Percentiles rank a stretch among this genome's conserved stretches.
Conservation (phyloP, 2,329 filamentous ascomycete species). For the Ophidiomyces ophidiicola region DNA sequence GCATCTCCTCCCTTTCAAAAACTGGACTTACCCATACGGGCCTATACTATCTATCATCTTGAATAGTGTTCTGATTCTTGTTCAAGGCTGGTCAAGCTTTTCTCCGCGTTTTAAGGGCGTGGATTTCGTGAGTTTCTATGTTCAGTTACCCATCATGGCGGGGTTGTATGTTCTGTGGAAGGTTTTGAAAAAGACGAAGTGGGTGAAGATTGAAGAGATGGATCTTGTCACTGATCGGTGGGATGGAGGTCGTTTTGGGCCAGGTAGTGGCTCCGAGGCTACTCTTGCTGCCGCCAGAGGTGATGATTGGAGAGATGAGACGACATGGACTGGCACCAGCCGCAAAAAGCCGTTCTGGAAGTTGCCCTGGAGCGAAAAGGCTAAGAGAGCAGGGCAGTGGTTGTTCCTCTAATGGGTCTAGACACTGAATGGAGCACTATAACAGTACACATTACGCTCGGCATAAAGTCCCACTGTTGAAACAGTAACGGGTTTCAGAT, state of each 20-base stretch:
- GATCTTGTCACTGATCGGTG: conserved; percentile 41
- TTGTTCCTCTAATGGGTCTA: conserved; percentile 25
- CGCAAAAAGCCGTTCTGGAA: conserved; percentile 16
- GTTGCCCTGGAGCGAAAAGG: conserved; percentile 16
- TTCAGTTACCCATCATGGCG: conserved; percentile 50
- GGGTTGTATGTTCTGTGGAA: conserved; percentile 47
- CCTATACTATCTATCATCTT: conserved; percentile 46
- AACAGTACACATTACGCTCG: too few relatives aligned
- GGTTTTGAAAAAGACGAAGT: conserved; percentile 33
- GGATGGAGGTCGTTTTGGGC: conserved; percentile 19
- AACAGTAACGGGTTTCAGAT: too few relatives aligned
- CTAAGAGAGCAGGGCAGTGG: conserved; percentile 29
- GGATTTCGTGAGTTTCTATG: conserved; percentile 52
- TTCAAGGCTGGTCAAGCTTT: conserved; percentile 51
- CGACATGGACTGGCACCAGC: conserved; percentile 9
- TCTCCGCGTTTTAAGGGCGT: conserved; percentile 46
- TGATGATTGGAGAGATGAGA: conserved; percentile 7
- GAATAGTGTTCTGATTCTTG: conserved; percentile 48
- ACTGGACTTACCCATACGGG: conserved; percentile 54
- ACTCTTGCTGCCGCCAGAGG: conserved; percentile 2
- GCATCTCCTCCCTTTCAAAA: conserved; percentile 51
- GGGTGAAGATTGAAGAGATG: conserved; percentile 38
- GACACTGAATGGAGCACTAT: too few relatives aligned
- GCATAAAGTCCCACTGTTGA: too few relatives aligned
- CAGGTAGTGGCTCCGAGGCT: conserved; percentile 23